Evolutionary conservation across 345 rosid genomes (phyloP), one percentile per base, ranked within the genome.

Genomic region (Adansonia digitata): DNA sequence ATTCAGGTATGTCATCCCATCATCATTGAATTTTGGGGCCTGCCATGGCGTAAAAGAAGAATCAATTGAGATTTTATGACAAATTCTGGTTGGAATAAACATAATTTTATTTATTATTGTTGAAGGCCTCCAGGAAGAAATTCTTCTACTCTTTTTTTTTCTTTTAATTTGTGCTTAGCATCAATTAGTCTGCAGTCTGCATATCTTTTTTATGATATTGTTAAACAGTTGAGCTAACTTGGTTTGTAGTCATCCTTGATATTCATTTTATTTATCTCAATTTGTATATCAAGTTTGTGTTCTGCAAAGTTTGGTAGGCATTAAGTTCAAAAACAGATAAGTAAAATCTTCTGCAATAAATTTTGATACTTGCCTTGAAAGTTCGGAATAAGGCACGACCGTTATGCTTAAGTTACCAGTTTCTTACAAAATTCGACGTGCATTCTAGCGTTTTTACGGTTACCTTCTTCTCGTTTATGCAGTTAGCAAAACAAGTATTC

Each of bases 401-500:
- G 2, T 35, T 62, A 42, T 24, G 48, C 31, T 40, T 24, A 65
- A 65, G 51, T 24, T 10, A 39, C 45, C 22, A 66, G 70, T 14
- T 66, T 42, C 31, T 66, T 66, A 22, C 70, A 42, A 7, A 2
- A 40, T 27, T 12, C 53, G 13, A 14, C 12, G 22, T 68, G 13
- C 5, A 53, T 49, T 60, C 17, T 5, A 52, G 9, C 61, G 17
- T 29, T 45, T 35, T 49, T 26, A 14, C 34, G 14, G 3, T 20
- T 10, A 26, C 13, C 1, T 57, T 60, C 22, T 29, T 40, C 51
- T 77, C 53, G 17, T 60, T 69, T 69, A n/a, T 35, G 69, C 84
- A 91, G 98, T 82, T 92, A 5, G 98, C 98, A 5, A 94, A 91
- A 81, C 94, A 94, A 18, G 96, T 90, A 6, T 94, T 90, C 17